Base-by-base conservation (phyloP, 306 rosid genomes). In the Dalbergia cochinchinensis region DNA sequence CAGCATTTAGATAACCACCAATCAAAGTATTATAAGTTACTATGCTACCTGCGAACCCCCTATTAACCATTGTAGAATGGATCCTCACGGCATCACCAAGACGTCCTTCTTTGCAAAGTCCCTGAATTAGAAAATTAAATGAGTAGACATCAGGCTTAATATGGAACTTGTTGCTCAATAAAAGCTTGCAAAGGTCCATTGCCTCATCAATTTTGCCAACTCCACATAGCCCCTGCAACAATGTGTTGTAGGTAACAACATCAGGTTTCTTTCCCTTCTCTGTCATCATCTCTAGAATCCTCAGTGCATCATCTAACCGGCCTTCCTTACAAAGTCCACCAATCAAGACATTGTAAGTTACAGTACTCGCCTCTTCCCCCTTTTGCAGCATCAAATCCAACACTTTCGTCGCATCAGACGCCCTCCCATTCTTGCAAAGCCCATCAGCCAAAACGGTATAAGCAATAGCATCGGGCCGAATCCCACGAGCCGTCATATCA, bases 251-350 rank as follows among this genome's bases (percentile, higher is more conserved):
- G 65, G 98, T 89, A 78, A 91, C 77, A 67, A 80, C 71, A 66
- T 93, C 94, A 61, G 97, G 94, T 75, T 86, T 89, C 83, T 80
- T 82, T 81, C 98, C 93, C 74, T 89, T 91, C 76, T 84, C 73
- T 6, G 69, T 80, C 96, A 93, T 91, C 84, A 74, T 80, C 60
- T 91, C 88, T 69, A 90, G 76, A 68, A 91, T 75, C 81, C 62
- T 22, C 11, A 59, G 37, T 3, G 97, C 97, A 63, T 88, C 94
- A 13, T 84, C 91, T 8, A 89, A 66, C 81, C 66, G 80, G 44
- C 91, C 96, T 59, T 88, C 89, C 88, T 89, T 90, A 87, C 97
- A 89, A 67, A 95, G 83, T 65, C 96, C 99, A 84, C 86, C 82
- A 41, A 95, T 88, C 63, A 91, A 61, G 75, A 78, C 93, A 79